A percentile compares a stretch with the other conserved stretches of the same genome.
Conservation (phyloP, 2,329 filamentous ascomycete genomes). For the Bipolaris oryzae region DNA sequence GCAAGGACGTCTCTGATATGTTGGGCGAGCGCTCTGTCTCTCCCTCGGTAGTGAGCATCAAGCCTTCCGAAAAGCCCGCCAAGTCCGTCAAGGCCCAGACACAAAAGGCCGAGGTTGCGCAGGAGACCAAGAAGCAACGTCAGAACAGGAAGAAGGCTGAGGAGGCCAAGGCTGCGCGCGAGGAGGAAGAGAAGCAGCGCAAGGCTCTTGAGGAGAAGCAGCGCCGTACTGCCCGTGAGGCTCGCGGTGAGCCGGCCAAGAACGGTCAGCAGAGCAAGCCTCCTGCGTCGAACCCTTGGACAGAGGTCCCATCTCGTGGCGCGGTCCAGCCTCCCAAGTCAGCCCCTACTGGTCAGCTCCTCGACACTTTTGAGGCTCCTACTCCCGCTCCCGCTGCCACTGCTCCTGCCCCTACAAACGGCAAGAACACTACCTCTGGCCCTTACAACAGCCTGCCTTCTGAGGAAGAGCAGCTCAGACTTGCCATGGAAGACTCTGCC, state of each 20-base stretch:
- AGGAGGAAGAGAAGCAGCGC: constrained; percentile 79
- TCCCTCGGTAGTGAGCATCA: constrained; percentile 79
- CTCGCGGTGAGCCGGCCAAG: constrained; percentile 81
- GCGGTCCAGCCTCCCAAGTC: constrained; percentile 31
- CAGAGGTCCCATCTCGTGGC: constrained; percentile 40
- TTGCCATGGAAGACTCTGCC: constrained; percentile 56
- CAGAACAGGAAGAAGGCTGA: constrained; percentile 91
- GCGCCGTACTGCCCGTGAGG: constrained; percentile 77
- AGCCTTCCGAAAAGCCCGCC: constrained; percentile 64
- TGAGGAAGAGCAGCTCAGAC: constrained; percentile 66
- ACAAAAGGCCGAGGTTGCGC: constrained; percentile 59
- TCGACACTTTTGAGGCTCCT: constrained; percentile 61
- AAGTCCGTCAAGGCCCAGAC: constrained; percentile 67
- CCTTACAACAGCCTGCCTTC: constrained; percentile 59
- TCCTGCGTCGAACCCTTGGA: constrained; percentile 63
- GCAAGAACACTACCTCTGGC: constrained; percentile 49
- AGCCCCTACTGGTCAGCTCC: constrained; percentile 43
- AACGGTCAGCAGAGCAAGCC: constrained; percentile 66
- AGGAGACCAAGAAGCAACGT: constrained; percentile 92
- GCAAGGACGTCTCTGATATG: constrained; percentile 86
- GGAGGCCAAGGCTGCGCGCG: constrained; percentile 73
- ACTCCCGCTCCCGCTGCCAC: constrained; percentile 31
- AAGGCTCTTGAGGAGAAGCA: constrained; percentile 81
- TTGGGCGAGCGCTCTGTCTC: constrained; percentile 73
- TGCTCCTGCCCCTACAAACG: constrained; percentile 38